These are phyloP conservation scores for Postia placenta DNA, from an alignment of 768 basidiomycete genomes.

Conservation along the genomic window DNA sequence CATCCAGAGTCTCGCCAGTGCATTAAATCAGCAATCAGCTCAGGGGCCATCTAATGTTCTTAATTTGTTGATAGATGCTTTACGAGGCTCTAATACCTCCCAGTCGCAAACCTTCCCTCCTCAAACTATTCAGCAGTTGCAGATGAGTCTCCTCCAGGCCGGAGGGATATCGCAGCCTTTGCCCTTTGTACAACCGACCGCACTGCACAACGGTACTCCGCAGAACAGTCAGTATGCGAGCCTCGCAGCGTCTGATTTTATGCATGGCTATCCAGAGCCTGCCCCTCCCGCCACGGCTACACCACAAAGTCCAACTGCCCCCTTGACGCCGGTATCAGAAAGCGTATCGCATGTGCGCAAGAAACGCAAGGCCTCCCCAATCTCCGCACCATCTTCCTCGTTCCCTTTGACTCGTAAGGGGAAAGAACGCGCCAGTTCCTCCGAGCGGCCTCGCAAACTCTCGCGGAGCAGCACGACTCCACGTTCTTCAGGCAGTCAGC, in stretches of 20 bases:
- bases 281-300: not conserved
- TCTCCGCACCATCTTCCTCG: not conserved
- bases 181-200: not conserved
- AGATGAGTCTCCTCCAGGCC: not conserved
- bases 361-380: constrained; percentile 5
- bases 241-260: constrained; percentile 1
- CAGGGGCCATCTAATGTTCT: too few relatives aligned
- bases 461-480: not conserved
- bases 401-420: not conserved
- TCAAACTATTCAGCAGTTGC: not conserved
- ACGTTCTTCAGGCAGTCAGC: not conserved
- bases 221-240: not conserved
- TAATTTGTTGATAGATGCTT: not conserved
- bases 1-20: too few relatives aligned
- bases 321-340: too few relatives aligned
- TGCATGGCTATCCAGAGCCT: not conserved
- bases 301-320: not conserved
- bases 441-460: not conserved
- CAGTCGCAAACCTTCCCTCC: not conserved
- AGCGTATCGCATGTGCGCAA: too few relatives aligned
- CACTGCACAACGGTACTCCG: not conserved
- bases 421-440: constrained; percentile 3
- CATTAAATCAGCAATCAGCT: too few relatives aligned
- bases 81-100: not conserved
- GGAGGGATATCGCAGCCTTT: not conserved